These are phyloP conservation scores for Capronia coronata DNA, from an alignment of 2,329 filamentous ascomycete genomes.

Conservation along the genomic window DNA sequence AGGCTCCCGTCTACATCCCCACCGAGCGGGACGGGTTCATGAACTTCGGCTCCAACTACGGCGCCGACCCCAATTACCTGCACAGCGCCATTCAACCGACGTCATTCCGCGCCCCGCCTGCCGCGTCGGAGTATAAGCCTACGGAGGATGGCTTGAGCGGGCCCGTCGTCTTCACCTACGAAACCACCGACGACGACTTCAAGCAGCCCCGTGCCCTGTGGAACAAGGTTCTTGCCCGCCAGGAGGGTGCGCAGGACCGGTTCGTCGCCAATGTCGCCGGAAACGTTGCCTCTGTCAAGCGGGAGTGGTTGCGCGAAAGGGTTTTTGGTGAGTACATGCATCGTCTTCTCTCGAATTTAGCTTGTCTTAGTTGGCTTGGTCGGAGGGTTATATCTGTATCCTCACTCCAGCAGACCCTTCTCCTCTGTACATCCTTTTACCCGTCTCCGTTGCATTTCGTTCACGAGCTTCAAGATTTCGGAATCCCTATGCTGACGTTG, in stretches of 20 bases:
- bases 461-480: no score
- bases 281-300: constrained; percentile 50
- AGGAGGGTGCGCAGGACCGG: constrained; percentile 54
- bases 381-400: neutral
- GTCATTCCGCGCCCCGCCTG: constrained; percentile 16
- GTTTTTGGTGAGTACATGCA: constrained; percentile 41
- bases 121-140: constrained; percentile 27
- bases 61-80: constrained; percentile 53
- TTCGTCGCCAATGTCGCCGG: constrained; percentile 55
- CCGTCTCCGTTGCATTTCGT: no score
- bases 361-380: neutral
- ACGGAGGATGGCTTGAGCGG: constrained; percentile 25
- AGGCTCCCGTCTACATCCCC: constrained; percentile 44
- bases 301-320: constrained; percentile 53
- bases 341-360: neutral
- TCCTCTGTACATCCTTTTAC: no score
- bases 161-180: constrained; percentile 37
- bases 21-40: constrained; percentile 41
- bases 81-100: constrained; percentile 27
- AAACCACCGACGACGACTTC: constrained; percentile 41
- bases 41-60: constrained; percentile 48
- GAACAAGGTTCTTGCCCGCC: constrained; percentile 35
- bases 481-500: neutral
- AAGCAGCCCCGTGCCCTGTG: constrained; percentile 41
- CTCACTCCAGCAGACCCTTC: no score